These are phyloP conservation scores for Vitis rotundifolia DNA, from an alignment of 164 flowering plant species.

Conservation along the genomic window DNA sequence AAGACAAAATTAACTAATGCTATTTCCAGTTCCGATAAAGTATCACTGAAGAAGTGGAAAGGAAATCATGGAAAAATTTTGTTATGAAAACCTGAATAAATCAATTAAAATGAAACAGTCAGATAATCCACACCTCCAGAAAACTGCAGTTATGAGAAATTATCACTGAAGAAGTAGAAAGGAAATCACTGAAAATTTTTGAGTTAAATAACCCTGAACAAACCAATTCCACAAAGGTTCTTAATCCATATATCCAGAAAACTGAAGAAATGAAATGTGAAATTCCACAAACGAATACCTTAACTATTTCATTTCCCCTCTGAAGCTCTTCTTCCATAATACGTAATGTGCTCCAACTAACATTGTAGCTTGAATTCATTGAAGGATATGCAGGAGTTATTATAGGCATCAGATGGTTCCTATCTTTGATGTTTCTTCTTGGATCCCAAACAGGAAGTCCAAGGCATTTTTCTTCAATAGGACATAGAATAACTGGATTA, in stretches of 20 bases:
- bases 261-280: neutral
- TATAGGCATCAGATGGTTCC: conserved; percentile 83
- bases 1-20: too few species aligned
- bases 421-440: conserved; percentile 66
- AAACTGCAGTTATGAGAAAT: too few species aligned
- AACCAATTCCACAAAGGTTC: too few species aligned
- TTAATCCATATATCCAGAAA: neutral
- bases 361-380: conserved; percentile 99
- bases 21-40: too few species aligned
- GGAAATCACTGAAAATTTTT: too few species aligned
- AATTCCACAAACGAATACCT: conserved; percentile 42
- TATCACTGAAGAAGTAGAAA: too few species aligned
- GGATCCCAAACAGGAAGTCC: conserved; percentile 94
- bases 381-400: conserved; percentile 94
- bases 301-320: conserved; percentile 75
- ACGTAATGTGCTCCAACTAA: conserved; percentile 78
- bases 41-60: too few species aligned
- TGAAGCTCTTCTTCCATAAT: conserved; percentile 84
- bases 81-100: too few species aligned
- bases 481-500: conserved; percentile 63
- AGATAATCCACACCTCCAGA: too few species aligned
- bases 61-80: too few species aligned
- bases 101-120: too few species aligned
- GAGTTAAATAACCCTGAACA: too few species aligned
- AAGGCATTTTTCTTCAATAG: conserved; percentile 70